Conservation (phyloP, 805 yeast genomes). For the Lipomyces sp. region DNA sequence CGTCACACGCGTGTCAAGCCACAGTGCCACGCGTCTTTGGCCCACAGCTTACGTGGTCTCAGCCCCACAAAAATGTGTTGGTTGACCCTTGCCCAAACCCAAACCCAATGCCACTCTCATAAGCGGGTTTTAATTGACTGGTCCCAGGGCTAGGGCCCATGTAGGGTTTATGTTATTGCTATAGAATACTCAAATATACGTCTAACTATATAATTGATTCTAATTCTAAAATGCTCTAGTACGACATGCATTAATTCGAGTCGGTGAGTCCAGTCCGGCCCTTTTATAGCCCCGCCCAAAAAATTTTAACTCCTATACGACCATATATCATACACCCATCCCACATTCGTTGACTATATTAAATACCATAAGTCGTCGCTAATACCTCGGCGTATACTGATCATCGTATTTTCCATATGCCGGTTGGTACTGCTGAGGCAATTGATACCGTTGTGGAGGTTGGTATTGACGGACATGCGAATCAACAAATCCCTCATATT, state of each 20-base stretch:
- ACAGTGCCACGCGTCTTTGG: neutral
- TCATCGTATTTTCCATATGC: neutral
- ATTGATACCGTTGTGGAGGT: neutral
- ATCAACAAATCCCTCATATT: conserved; percentile 73
- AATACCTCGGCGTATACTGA: neutral
- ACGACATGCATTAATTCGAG: neutral
- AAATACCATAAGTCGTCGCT: neutral
- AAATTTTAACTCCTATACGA: neutral
- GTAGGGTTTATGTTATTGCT: neutral
- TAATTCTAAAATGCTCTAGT: neutral
- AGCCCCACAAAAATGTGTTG: neutral
- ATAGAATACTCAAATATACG: neutral
- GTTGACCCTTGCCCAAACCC: too few species aligned
- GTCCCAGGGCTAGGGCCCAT: too few species aligned
- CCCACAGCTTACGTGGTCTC: neutral
- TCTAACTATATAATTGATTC: neutral
- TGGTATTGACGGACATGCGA: conserved; percentile 44
- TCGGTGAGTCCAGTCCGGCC: neutral
- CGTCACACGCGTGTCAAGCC: neutral
- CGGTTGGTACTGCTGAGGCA: neutral
- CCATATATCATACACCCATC: neutral
- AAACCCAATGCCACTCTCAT: neutral
- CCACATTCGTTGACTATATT: neutral
- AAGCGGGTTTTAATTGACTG: neutral
- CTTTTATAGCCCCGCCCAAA: neutral